Evolutionary conservation across 1,139 yeast genomes (phyloP).

Genomic region (Debaryomyces singareniensis): DNA sequence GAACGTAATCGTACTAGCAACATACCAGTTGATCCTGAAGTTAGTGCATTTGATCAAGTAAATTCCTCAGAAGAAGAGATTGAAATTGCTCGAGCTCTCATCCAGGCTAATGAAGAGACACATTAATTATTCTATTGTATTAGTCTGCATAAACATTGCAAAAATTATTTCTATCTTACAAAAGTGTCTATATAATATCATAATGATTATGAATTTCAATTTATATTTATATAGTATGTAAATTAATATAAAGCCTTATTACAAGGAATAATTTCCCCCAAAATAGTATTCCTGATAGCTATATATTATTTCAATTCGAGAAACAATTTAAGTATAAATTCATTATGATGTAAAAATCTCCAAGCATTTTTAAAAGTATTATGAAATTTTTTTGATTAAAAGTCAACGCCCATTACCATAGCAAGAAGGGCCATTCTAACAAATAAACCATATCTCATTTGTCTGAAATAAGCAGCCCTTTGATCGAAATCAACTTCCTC

Average conservation of each 20-base stretch:
- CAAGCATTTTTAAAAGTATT: constrained; percentile 2
- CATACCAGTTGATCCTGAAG: constrained; percentile 57
- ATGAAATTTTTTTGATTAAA: constrained; percentile 14
- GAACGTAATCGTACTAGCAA: constrained; percentile 14
- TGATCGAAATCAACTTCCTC: constrained; percentile 99
- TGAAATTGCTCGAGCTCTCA: constrained; percentile 61
- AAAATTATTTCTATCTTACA: too few species aligned
- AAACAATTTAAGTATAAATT: not conserved
- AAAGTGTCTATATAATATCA: too few species aligned
- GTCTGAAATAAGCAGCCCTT: constrained; percentile 98
- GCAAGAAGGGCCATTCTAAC: constrained; percentile 98
- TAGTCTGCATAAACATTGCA: too few species aligned
- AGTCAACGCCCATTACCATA: constrained; percentile 89
- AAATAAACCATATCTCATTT: constrained; percentile 96
- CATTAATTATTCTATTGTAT: too few species aligned
- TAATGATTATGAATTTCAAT: too few species aligned
- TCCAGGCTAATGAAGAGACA: constrained; percentile 49
- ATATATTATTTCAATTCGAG: not conserved
- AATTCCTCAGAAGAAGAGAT: constrained; percentile 44
- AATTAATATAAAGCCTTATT: too few species aligned
- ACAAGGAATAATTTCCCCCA: too few species aligned
- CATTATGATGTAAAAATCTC: not conserved
- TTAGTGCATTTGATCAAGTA: constrained; percentile 43
- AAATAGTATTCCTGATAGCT: too few species aligned
- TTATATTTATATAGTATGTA: too few species aligned